A percentile compares a stretch with the other conserved stretches of the same genome.
Conservation (phyloP, 345 rosid genomes). For the Eucalyptus regnans region DNA sequence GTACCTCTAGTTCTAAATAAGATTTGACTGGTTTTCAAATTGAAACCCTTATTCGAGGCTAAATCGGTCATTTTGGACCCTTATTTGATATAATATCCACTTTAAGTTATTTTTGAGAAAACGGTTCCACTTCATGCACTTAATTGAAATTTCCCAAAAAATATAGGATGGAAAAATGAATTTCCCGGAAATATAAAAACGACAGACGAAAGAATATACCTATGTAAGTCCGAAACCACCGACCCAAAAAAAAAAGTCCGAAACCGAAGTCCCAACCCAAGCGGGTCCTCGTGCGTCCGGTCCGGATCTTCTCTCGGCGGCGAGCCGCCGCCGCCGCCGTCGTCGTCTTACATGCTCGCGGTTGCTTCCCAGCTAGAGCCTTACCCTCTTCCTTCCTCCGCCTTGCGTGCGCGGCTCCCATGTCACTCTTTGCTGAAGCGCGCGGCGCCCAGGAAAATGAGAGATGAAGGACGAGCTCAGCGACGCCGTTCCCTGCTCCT, state of each 20-base stretch:
- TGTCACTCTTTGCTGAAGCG: background rate
- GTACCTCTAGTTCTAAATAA: too few species aligned
- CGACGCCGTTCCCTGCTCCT: slow-evolving; percentile 63
- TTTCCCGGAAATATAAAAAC: background rate
- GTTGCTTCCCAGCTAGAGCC: background rate
- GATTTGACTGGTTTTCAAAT: too few species aligned
- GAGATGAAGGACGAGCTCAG: slow-evolving; percentile 44
- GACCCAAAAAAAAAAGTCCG: background rate
- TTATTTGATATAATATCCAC: too few species aligned
- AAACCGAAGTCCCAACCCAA: background rate
- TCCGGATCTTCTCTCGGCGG: background rate
- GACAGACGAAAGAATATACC: background rate
- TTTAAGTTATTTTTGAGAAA: too few species aligned
- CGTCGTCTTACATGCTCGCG: background rate
- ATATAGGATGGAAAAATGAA: background rate
- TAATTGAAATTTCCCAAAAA: too few species aligned
- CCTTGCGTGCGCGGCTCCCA: background rate
- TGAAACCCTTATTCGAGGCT: too few species aligned
- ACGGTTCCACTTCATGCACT: too few species aligned
- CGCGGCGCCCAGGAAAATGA: background rate
- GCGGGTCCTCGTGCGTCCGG: background rate
- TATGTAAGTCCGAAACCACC: background rate
- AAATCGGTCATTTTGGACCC: too few species aligned
- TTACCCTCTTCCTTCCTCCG: background rate
- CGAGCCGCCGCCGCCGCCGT: background rate